Conservation (phyloP, 179 eudicot genomes). For the Camellia oleifera region DNA sequence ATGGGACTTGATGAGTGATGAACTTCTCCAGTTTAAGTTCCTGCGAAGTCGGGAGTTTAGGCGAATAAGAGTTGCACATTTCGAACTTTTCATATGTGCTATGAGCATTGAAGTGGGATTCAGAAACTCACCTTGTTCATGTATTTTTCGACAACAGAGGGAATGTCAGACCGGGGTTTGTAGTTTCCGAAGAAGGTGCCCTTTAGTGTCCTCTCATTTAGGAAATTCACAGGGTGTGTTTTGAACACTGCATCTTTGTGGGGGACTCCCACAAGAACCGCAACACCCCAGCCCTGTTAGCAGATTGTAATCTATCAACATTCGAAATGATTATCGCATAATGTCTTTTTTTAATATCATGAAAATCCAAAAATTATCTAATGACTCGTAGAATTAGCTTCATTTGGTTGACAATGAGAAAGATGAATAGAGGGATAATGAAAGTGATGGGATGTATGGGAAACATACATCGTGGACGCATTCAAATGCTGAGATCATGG, state of each 20-base stretch:
- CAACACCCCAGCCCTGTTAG: constrained; percentile 74
- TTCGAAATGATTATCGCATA: no score
- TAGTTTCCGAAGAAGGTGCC: constrained; percentile 83
- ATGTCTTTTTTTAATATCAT: no score
- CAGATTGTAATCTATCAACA: background rate
- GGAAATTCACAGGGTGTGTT: constrained; percentile 60
- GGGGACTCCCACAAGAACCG: constrained; percentile 78
- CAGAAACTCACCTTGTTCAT: constrained; percentile 54
- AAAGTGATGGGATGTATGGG: background rate
- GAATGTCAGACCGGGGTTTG: constrained; percentile 62
- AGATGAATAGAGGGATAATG: background rate
- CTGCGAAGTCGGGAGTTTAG: constrained; percentile 15
- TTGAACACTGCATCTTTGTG: constrained; percentile 64
- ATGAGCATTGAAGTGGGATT: background rate
- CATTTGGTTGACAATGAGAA: background rate
- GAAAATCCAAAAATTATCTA: no score
- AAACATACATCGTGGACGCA: constrained; percentile 72
- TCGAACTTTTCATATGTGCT: background rate
- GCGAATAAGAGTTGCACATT: background rate
- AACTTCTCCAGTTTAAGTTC: constrained; percentile 74
- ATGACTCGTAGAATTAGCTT: background rate
- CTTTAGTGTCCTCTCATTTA: constrained; percentile 63
- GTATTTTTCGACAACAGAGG: constrained; percentile 63
- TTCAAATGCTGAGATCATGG: constrained; percentile 83
- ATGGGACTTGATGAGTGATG: constrained; percentile 57